Base-by-base conservation (phyloP, 2,329 filamentous ascomycete species). In the Pseudogymnoascus sp. region DNA sequence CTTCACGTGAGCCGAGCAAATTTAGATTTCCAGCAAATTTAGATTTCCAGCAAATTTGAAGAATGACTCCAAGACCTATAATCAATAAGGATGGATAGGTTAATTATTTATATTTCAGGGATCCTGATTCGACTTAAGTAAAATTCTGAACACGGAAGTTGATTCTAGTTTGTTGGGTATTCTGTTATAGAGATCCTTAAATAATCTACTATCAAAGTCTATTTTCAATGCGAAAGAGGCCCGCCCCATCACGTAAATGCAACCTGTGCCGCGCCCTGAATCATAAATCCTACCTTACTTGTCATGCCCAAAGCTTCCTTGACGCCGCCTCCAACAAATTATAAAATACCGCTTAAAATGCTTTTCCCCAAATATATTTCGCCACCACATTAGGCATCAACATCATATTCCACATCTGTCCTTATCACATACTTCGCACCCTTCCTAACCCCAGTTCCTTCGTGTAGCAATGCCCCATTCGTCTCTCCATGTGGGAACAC, bases 401-500 rank as follows among this genome's bases (percentile, higher is more conserved):
- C 76, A 72, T 90, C 87, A 67, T 89, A 90, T 72, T 88, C 82
- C 3, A 90, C 83, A 71, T 90, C 87, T 0, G 86, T 89, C 63
- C 87, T 74, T 50, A 90, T 89, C 1, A 90, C 85, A 70, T 90
- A 90, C 72, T 83, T 83, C 0, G 84, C 83, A 0, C 85, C 86
- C 68, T 82, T 83, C n/a, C 80, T 78, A 0, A 90, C 87, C 0
- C 87, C 87, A 0, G 87, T 89, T 0, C 87, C 87, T 70, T 90
- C 87, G 68, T 90, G 87, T 64, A 90, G 69, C 62, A 89, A 72
- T 4, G 85, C 86, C 0, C 85, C 86, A 42, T 81, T 81, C 0
- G 83, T 81, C 67, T 90, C 87, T 0, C 87, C 87, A 63, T 90
- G 87, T 0, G 87, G 86, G 66, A 90, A 90, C 2, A 90, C 77